phyloP scores from a whole-genome alignment of 1,139 yeast genomes.

The Lodderomyces theae region DNA sequence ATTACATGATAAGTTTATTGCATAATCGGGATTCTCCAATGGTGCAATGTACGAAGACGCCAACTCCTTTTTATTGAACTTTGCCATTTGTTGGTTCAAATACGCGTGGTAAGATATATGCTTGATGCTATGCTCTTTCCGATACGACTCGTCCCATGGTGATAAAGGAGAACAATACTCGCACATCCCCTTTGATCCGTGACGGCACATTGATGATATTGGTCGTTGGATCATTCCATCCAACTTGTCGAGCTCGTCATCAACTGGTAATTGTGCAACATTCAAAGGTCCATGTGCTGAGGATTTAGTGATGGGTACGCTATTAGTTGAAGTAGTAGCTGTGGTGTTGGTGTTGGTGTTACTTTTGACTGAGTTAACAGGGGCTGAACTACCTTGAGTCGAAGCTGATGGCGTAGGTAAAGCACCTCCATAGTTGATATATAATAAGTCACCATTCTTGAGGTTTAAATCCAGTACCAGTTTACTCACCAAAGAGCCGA shows the following conservation, averaged over 20 bases:
- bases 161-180: slow-evolving; percentile 95
- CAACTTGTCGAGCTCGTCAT: slow-evolving; percentile 60
- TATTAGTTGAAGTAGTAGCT: slow-evolving; percentile 3
- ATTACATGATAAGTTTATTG: slow-evolving; percentile 61
- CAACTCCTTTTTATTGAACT: slow-evolving; percentile 60
- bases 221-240: slow-evolving; percentile 73
- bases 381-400: slow-evolving; percentile 66
- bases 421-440: slow-evolving; percentile 45
- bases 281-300: slow-evolving; percentile 18
- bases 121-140: slow-evolving; percentile 73
- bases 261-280: slow-evolving; percentile 55
- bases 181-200: slow-evolving; percentile 95
- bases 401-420: slow-evolving; percentile 15
- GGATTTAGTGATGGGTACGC: slow-evolving; percentile 8
- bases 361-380: slow-evolving; percentile 44
- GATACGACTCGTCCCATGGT: slow-evolving; percentile 86
- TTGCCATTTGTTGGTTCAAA: slow-evolving; percentile 68
- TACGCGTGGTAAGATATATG: slow-evolving; percentile 87
- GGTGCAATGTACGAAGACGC: slow-evolving; percentile 76
- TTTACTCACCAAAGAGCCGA: slow-evolving; percentile 22
- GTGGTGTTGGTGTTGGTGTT: slow-evolving; percentile 13
- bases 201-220: slow-evolving; percentile 69
- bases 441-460: slow-evolving; percentile 83
- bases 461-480: slow-evolving; percentile 54
- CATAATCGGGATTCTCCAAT: slow-evolving; percentile 66